phyloP scores from a whole-genome alignment of 371 early-diverging fungal species.

The Haplosporangium sp. region DNA sequence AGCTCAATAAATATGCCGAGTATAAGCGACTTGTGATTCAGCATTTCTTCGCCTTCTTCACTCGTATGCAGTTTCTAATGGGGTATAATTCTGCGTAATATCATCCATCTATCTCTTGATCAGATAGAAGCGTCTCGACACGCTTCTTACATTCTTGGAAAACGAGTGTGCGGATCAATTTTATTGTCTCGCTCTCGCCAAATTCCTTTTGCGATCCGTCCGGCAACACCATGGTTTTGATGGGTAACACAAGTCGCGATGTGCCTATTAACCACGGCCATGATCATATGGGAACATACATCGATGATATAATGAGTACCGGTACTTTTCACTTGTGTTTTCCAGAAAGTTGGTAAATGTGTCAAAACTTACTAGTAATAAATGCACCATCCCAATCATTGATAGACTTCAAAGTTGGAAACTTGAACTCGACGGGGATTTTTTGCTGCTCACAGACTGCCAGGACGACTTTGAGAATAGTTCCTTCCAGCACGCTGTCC shows the following conservation, averaged over 20 bases:
- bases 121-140: constrained; percentile 14
- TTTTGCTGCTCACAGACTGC: constrained; percentile 60
- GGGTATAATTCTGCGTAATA: too few relatives aligned
- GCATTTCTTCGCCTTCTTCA: too few relatives aligned
- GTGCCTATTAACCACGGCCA: constrained; percentile 50
- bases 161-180: constrained; percentile 11
- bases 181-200: constrained; percentile 12
- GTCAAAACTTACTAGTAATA: constrained; percentile 61
- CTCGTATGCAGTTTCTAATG: too few relatives aligned
- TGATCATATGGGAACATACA: too few relatives aligned
- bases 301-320: too few relatives aligned
- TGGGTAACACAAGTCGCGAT: constrained; percentile 61
- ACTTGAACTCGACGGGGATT: constrained; percentile 61
- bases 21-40: too few relatives aligned
- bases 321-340: too few relatives aligned
- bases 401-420: constrained; percentile 59
- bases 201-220: constrained; percentile 7
- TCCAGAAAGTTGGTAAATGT: not conserved
- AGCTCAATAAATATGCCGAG: too few relatives aligned
- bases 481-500: constrained; percentile 68
- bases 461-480: constrained; percentile 58
- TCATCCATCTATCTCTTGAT: too few relatives aligned
- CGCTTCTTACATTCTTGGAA: constrained; percentile 19
- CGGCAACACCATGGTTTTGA: constrained; percentile 54
- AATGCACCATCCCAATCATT: constrained; percentile 70